Conservation (phyloP, 192 early-diverging fungal species). For the Radiomyces spectabilis region DNA sequence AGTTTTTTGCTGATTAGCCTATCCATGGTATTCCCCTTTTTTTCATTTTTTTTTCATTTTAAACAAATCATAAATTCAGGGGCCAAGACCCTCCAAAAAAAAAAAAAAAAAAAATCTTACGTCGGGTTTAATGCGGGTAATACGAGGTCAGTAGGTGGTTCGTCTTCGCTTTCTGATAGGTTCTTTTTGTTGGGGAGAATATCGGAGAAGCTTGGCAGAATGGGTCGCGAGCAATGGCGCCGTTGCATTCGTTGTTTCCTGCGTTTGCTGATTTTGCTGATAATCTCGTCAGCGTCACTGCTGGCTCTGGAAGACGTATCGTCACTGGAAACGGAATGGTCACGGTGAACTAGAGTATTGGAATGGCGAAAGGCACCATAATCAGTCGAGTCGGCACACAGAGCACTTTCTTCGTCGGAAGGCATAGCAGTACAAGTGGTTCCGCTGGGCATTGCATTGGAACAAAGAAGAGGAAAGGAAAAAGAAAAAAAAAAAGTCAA, state of each 20-base stretch:
- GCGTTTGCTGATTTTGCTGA: conserved; percentile 2
- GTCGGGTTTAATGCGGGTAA: conserved; percentile 10
- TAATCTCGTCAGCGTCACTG: conserved; percentile 2
- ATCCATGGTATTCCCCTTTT: background rate
- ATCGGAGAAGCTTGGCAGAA: conserved; percentile 7
- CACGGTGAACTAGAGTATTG: no score
- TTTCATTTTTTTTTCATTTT: background rate
- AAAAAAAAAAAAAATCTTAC: conserved; percentile 1
- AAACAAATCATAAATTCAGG: background rate
- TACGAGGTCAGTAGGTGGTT: background rate
- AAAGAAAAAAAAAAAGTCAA: conserved; percentile 2
- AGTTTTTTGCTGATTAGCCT: background rate
- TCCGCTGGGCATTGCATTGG: background rate
- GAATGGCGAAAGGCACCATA: no score
- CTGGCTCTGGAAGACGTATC: conserved; percentile 5
- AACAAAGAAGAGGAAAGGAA: background rate
- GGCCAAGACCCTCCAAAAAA: background rate
- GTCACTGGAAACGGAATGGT: no score
- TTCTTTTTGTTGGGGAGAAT: background rate
- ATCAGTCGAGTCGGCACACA: no score
- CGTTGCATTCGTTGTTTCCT: conserved; percentile 9
- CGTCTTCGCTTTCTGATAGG: background rate
- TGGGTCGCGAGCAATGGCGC: conserved; percentile 5
- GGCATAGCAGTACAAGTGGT: no score
- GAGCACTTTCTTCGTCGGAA: no score